phyloP scores from a whole-genome alignment of 257 asterid genomes.

The Nicotiana tabacum region DNA sequence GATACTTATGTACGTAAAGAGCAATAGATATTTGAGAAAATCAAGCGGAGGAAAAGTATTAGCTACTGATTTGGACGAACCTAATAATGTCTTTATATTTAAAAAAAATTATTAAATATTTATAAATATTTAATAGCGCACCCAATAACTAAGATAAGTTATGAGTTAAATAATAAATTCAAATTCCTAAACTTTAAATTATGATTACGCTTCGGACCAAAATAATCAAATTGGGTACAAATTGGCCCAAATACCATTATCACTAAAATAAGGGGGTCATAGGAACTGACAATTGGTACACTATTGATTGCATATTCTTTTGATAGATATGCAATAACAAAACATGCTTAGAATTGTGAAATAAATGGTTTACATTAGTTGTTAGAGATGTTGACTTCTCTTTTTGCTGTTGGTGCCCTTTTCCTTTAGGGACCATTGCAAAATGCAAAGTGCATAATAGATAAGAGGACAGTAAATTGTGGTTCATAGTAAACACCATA shows the following conservation, averaged over 20 bases:
- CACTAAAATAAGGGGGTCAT: background rate
- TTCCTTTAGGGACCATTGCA: constrained; percentile 26
- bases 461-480: background rate
- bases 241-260: background rate
- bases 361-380: background rate
- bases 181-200: too few species aligned
- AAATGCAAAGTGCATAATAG: constrained; percentile 8
- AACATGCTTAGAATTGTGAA: background rate
- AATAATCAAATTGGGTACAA: too few species aligned
- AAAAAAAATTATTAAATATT: too few species aligned
- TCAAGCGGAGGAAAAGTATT: too few species aligned
- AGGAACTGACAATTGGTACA: background rate
- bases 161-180: too few species aligned
- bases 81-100: too few species aligned
- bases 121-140: too few species aligned
- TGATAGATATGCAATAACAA: background rate
- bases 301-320: background rate
- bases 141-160: too few species aligned
- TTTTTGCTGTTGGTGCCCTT: constrained; percentile 7
- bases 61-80: too few species aligned
- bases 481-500: background rate
- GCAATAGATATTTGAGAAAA: too few species aligned
- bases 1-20: too few species aligned
- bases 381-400: constrained; percentile 34
- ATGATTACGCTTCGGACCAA: too few species aligned